Conservation (phyloP, 495 filamentous ascomycete genomes). For the Penicillium herquei region DNA sequence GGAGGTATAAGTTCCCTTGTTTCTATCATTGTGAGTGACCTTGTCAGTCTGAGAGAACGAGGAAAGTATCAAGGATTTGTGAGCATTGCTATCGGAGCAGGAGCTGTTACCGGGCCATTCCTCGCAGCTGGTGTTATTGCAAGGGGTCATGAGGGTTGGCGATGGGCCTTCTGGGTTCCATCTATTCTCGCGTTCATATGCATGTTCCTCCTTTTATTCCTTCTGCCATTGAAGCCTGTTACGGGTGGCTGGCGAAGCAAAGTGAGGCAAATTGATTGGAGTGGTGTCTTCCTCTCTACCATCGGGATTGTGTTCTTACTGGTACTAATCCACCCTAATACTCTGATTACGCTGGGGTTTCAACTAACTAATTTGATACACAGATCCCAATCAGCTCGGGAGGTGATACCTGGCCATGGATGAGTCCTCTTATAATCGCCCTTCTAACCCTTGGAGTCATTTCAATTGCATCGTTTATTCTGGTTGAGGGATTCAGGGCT, state of each 20-base stretch:
- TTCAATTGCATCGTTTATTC: slow-evolving; percentile 42
- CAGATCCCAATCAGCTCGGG: slow-evolving; percentile 57
- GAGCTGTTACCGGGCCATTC: slow-evolving; percentile 39
- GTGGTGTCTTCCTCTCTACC: slow-evolving; percentile 42
- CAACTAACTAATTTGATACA: not conserved
- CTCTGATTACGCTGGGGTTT: no score
- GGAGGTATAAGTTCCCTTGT: slow-evolving; percentile 45
- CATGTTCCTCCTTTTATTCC: not conserved
- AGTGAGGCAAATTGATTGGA: slow-evolving; percentile 52
- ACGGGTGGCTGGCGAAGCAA: slow-evolving; percentile 2
- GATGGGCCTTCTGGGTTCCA: slow-evolving; percentile 10
- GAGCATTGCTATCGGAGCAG: slow-evolving; percentile 34
- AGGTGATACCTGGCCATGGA: slow-evolving; percentile 55
- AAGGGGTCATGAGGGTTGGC: slow-evolving; percentile 3
- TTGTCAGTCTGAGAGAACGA: slow-evolving; percentile 38
- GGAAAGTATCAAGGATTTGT: slow-evolving; percentile 42
- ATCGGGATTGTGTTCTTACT: slow-evolving; percentile 52
- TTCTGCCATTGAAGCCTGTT: slow-evolving; percentile 4
- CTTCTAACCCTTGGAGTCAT: slow-evolving; percentile 51
- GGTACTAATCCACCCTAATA: not conserved
- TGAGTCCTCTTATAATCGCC: slow-evolving; percentile 54
- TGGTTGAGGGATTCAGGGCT: slow-evolving; percentile 54
- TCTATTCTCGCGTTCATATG: slow-evolving; percentile 28
- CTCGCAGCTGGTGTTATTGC: slow-evolving; percentile 26
- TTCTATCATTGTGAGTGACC: slow-evolving; percentile 44